Evolutionary conservation across 352 stramenopile genomes (phyloP), one percentile per base, ranked within the genome.

Genomic region (Phytophthora cactorum): DNA sequence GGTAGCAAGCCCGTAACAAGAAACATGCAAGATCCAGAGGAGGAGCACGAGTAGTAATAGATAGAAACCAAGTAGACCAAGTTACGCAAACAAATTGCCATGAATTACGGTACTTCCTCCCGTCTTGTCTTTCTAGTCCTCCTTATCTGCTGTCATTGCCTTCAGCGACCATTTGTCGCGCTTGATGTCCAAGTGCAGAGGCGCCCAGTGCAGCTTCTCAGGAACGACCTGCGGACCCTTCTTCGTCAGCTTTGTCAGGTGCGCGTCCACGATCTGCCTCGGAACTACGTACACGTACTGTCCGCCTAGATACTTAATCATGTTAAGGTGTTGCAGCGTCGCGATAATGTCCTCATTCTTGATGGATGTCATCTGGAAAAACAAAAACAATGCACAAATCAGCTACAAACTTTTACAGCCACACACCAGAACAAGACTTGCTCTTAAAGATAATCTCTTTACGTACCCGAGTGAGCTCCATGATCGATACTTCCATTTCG

Each of bases 261-360:
- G 79, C 46, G 86, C 85, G 39, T 98, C 87, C 39, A 99, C 88
- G 5, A 97, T 88, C 15, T 96, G 84, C 65, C 97, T 87, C 28
- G 97, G 96, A 34, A 99, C 91, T 60, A 97, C 93, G 39, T 99
- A 97, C 27, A 99, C 96, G 81, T 99, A 98, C 77, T 99, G 97
- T 11, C 97, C 98, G 70, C 99, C 99, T 81, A 98, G 98, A 74
- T 98, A 98, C 72, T 98, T 98, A 66, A 99, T 98, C 86, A 99
- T 98, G 72, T 99, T 98, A 51, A 99, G 81, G 62, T 92, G 91
- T 72, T 99, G 95, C 57, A 99, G 85, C 46, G 98, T 99, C 15
- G 86, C 96, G 54, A 99, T 98, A 43, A 99, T 98, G 78, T 99
- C 98, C 68, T 99, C 98, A 52, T 95, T 97, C 82, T 99, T 99